These are phyloP conservation scores for Backusella circina DNA, from an alignment of 192 early-diverging fungal species.

Conservation along the genomic window DNA sequence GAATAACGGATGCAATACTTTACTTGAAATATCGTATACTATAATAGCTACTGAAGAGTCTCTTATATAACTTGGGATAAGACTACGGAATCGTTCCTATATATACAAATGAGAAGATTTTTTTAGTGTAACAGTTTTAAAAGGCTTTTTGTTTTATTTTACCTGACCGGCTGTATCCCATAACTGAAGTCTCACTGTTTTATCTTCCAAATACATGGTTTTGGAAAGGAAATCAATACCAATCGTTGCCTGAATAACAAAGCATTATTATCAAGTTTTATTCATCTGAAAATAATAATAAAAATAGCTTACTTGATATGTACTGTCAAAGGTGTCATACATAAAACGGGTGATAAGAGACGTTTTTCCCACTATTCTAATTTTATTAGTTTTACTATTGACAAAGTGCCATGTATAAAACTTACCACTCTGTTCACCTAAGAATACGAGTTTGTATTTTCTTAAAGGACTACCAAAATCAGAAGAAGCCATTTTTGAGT, in stretches of 20 bases:
- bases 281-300: neutral
- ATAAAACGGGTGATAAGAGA: constrained; percentile 99
- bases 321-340: constrained; percentile 99
- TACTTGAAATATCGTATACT: constrained; percentile 96
- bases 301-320: constrained; percentile 67
- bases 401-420: neutral
- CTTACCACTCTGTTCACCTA: constrained; percentile 98
- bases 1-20: constrained; percentile 4
- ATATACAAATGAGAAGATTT: neutral
- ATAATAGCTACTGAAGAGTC: constrained; percentile 97
- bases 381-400: neutral
- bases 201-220: constrained; percentile 98
- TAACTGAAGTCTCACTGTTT: constrained; percentile 94
- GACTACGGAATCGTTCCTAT: constrained; percentile 90
- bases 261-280: neutral
- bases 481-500: neutral
- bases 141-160: neutral
- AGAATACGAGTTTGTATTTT: constrained; percentile 98
- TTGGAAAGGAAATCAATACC: constrained; percentile 99
- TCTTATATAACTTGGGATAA: constrained; percentile 97
- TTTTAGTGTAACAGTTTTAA: neutral
- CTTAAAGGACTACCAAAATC: constrained; percentile 55
- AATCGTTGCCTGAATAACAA: constrained; percentile 82
- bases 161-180: constrained; percentile 99
- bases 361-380: constrained; percentile 90